phyloP scores from a whole-genome alignment of 176 grass and related monocot genomes.

The Oryza coarctata region DNA sequence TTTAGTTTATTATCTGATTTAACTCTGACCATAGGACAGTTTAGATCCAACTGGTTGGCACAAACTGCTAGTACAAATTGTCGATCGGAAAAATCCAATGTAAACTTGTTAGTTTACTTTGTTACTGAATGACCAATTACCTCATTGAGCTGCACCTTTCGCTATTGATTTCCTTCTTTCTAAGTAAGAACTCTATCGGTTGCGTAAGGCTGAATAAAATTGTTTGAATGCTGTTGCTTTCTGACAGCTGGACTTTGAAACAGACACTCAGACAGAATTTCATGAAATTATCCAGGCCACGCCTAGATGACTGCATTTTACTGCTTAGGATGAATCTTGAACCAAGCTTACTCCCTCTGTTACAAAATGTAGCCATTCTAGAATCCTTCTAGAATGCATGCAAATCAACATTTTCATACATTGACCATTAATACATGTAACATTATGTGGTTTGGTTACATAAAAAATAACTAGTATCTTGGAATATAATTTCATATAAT shows the following conservation, averaged over 20 bases:
- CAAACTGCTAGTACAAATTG: neutral
- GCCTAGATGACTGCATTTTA: neutral
- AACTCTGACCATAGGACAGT: neutral
- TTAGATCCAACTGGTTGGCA: neutral
- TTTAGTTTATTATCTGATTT: neutral
- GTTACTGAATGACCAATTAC: neutral
- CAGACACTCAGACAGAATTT: neutral
- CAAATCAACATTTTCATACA: neutral
- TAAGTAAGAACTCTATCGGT: neutral
- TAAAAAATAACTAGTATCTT: neutral
- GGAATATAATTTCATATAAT: neutral
- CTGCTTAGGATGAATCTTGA: too few species aligned
- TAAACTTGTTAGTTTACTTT: neutral
- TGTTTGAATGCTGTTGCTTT: conserved; percentile 13
- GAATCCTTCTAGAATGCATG: too few species aligned
- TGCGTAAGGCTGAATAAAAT: neutral
- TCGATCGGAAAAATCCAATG: neutral
- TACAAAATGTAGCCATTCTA: neutral
- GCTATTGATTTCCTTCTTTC: neutral
- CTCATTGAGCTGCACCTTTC: neutral
- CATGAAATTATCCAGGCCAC: neutral
- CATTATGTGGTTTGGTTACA: neutral
- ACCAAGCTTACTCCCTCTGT: neutral
- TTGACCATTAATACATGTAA: neutral
- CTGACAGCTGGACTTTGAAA: conserved; percentile 1